A percentile compares a stretch with the other conserved stretches of the same genome.
phyloP scores from a whole-genome alignment of 257 asterid species.

The Lantana camara region DNA sequence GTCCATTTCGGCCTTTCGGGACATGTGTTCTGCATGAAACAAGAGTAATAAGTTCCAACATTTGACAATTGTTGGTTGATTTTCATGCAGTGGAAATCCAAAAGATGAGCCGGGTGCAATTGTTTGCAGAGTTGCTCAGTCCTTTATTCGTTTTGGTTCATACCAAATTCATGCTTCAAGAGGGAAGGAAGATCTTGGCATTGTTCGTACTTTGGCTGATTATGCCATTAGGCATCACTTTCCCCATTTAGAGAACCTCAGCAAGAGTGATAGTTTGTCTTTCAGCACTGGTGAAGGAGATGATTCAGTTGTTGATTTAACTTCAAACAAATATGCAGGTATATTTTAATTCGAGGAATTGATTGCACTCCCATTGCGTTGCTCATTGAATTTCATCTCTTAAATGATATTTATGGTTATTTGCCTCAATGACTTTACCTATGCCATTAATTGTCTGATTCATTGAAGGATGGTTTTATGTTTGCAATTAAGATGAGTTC shows the following conservation, averaged over 20 bases:
- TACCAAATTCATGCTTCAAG: slow-evolving; percentile 91
- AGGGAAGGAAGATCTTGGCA: slow-evolving; percentile 72
- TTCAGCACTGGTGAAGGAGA: slow-evolving; percentile 86
- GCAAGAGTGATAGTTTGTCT: slow-evolving; percentile 78
- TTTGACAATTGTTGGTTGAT: slow-evolving; percentile 21
- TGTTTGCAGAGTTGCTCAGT: slow-evolving; percentile 91
- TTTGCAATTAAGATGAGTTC: not conserved
- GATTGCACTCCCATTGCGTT: slow-evolving; percentile 1
- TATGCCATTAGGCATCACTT: slow-evolving; percentile 84
- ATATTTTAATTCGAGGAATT: slow-evolving; percentile 23
- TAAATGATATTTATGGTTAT: slow-evolving; percentile 4
- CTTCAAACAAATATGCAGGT: slow-evolving; percentile 98
- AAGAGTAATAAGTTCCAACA: slow-evolving; percentile 13
- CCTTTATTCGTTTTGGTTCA: slow-evolving; percentile 96
- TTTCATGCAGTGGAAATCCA: slow-evolving; percentile 81
- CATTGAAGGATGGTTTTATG: not conserved
- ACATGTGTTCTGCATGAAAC: slow-evolving; percentile 12
- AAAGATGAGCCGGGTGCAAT: slow-evolving; percentile 98
- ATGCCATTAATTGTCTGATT: not conserved
- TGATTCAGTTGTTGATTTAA: slow-evolving; percentile 82
- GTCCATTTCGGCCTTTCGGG: slow-evolving; percentile 18
- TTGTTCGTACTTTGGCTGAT: slow-evolving; percentile 82
- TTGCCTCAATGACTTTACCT: not conserved
- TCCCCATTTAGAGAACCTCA: slow-evolving; percentile 80
- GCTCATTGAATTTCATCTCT: slow-evolving; percentile 1